These are phyloP conservation scores for Tripidium arundinaceum DNA, from an alignment of 202 grass and related monocot genomes.

Conservation along the genomic window DNA sequence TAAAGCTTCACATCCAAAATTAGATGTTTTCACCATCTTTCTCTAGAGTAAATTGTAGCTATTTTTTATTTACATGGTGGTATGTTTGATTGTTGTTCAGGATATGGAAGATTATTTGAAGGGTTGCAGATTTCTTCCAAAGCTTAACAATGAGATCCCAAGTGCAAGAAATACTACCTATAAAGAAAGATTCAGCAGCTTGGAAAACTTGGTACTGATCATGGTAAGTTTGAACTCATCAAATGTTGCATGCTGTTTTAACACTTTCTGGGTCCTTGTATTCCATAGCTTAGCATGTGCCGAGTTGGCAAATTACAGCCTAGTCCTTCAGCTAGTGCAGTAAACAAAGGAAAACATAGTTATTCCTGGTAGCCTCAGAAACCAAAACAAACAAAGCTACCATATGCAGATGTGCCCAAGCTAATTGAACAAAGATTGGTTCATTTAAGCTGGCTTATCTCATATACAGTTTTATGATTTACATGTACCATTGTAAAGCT, in stretches of 20 bases:
- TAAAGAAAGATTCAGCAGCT: conserved; percentile 86
- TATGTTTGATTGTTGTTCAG: conserved; percentile 42
- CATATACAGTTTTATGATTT: not conserved
- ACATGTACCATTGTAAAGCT: not conserved
- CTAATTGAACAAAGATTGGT: not conserved
- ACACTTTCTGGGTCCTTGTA: not conserved
- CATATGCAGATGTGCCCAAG: not conserved
- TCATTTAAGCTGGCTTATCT: not conserved
- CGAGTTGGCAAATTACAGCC: not conserved
- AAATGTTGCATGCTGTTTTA: not conserved
- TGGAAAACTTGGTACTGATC: conserved; percentile 86
- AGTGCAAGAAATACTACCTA: conserved; percentile 73
- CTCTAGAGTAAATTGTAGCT: conserved; percentile 1
- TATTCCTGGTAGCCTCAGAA: not conserved
- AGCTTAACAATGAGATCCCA: conserved; percentile 83
- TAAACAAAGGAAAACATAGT: not conserved
- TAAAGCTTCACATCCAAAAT: not conserved
- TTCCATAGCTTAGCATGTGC: not conserved
- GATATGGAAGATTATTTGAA: conserved; percentile 77
- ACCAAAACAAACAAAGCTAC: not conserved
- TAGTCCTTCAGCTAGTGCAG: not conserved
- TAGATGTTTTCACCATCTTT: not conserved
- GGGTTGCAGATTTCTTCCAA: conserved; percentile 92
- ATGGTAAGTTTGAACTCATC: conserved; percentile 57
- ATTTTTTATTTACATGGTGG: not conserved